Percentiles rank a stretch among this genome's conserved stretches.
These are phyloP conservation scores for Telfairia occidentalis DNA, from an alignment of 331 rosid species.

Conservation along the genomic window DNA sequence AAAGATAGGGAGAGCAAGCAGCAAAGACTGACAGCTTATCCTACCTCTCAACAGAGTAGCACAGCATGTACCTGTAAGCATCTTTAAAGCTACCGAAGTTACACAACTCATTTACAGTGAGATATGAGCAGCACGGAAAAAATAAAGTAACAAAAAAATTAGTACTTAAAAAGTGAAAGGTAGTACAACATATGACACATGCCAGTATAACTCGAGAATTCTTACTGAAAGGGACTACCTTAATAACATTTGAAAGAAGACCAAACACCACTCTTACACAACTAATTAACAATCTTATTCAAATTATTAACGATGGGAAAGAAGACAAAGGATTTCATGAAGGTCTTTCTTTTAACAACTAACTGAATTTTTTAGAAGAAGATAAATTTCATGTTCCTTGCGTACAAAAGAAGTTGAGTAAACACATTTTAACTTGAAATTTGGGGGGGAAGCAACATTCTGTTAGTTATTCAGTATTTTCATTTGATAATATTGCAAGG, in stretches of 20 bases:
- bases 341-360: not conserved
- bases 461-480: not conserved
- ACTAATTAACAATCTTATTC: conserved; percentile 1
- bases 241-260: conserved; percentile 16
- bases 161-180: conserved; percentile 13
- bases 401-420: not conserved
- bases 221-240: conserved; percentile 24
- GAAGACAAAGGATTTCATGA: not conserved
- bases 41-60: conserved; percentile 86
- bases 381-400: not conserved
- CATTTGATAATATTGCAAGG: not conserved
- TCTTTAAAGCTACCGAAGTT: conserved; percentile 60
- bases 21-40: conserved; percentile 71
- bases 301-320: not conserved
- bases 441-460: not conserved
- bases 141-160: conserved; percentile 7
- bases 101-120: conserved; percentile 25
- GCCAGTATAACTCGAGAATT: conserved; percentile 23
- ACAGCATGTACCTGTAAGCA: conserved; percentile 79
- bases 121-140: not conserved
- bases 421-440: not conserved
- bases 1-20: conserved; percentile 59
- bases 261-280: not conserved
- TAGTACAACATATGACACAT: conserved; percentile 19
- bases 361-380: not conserved